These are phyloP conservation scores for Aspergillus fumigatus DNA, from an alignment of 2,329 filamentous ascomycete genomes.

Conservation along the genomic window DNA sequence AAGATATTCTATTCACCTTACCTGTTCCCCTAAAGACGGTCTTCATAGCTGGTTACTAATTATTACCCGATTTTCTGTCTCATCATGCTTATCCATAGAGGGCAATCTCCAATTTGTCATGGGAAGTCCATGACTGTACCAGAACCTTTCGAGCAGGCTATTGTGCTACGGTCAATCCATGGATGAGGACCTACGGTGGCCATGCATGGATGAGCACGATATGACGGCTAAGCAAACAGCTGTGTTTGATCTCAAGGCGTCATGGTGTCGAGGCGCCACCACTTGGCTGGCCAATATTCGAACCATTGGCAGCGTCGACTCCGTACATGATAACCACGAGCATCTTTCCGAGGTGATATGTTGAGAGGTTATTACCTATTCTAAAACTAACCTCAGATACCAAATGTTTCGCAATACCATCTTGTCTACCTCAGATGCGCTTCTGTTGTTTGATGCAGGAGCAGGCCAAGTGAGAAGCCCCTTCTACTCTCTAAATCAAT, in stretches of 20 bases:
- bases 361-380: constrained; percentile 2
- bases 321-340: not conserved
- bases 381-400: not conserved
- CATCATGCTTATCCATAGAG: too few species aligned
- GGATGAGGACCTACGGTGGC: not conserved
- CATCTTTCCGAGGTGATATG: not conserved
- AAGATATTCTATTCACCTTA: not conserved
- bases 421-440: constrained; percentile 21
- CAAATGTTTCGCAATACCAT: constrained; percentile 19
- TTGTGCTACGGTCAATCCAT: not conserved
- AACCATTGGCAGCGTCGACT: not conserved
- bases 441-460: constrained; percentile 29
- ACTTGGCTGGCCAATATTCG: constrained; percentile 4
- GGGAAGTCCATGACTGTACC: not conserved
- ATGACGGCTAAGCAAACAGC: not conserved
- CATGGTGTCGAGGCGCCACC: constrained; percentile 29
- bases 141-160: not conserved
- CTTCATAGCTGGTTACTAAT: not conserved
- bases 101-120: not conserved
- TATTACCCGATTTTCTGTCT: not conserved
- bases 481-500: not conserved
- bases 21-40: not conserved
- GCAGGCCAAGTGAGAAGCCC: constrained; percentile 21
- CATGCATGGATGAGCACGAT: not conserved
- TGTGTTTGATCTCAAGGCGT: not conserved